Conservation (phyloP, 306 rosid species). For the Sophora flavescens region DNA sequence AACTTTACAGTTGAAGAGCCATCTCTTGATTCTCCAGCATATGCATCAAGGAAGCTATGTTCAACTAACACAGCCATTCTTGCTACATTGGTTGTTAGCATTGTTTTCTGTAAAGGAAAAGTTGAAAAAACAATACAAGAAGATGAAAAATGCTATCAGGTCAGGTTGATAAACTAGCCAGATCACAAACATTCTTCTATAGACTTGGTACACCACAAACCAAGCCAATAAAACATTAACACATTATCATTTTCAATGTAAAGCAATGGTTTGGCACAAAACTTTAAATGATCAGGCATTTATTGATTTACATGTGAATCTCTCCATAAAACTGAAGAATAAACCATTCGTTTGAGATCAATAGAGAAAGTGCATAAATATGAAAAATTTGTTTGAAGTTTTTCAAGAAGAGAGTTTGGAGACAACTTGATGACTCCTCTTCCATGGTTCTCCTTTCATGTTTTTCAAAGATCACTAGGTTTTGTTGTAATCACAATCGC, state of each 20-base stretch:
- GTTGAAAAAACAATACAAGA: neutral
- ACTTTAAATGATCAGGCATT: neutral
- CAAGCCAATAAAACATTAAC: too few species aligned
- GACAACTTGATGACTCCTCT: neutral
- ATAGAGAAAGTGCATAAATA: neutral
- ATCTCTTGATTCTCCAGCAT: constrained; percentile 72
- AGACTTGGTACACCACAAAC: neutral
- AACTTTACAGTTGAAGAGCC: constrained; percentile 58
- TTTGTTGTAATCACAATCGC: too few species aligned
- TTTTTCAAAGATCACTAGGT: neutral
- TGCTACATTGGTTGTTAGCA: constrained; percentile 55
- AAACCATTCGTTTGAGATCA: neutral
- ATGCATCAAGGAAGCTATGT: constrained; percentile 63
- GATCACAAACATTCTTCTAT: neutral
- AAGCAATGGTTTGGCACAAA: neutral
- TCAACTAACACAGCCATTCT: constrained; percentile 64
- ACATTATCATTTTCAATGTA: neutral
- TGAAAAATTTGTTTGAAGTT: neutral
- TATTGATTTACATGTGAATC: neutral
- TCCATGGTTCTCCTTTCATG: neutral
- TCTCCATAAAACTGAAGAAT: neutral
- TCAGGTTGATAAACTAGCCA: neutral
- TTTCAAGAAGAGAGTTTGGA: neutral
- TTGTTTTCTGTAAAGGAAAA: constrained; percentile 57
- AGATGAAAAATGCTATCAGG: neutral